Evolutionary conservation across 73 alveolate genomes (phyloP).

Genomic region (Vitrella brassicaformis): DNA sequence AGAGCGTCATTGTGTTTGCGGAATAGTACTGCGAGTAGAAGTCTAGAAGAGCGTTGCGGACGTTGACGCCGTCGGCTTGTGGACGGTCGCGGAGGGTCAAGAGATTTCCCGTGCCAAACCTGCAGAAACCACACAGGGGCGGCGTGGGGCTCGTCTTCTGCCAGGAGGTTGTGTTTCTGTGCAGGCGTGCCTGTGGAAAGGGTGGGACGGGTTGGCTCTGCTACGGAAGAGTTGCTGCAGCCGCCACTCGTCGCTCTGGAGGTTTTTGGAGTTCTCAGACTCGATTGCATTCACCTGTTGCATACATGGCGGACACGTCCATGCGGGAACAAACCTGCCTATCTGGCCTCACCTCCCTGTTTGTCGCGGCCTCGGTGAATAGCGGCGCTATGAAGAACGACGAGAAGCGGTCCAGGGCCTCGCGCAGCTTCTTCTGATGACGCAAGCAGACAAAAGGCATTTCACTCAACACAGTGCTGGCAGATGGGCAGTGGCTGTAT

Average conservation of each 20-base stretch:
- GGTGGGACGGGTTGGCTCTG: slow-evolving; percentile 38
- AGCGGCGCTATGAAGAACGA: slow-evolving; percentile 59
- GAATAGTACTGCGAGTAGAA: slow-evolving; percentile 56
- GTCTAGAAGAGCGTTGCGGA: slow-evolving; percentile 53
- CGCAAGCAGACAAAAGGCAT: too few relatives aligned
- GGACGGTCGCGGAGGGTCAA: slow-evolving; percentile 24
- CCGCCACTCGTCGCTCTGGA: slow-evolving; percentile 46
- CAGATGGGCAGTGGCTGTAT: too few relatives aligned
- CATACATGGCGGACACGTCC: background rate
- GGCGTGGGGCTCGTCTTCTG: too few relatives aligned
- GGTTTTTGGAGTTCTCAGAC: slow-evolving; percentile 51
- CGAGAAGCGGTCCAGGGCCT: slow-evolving; percentile 78
- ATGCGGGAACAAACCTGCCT: slow-evolving; percentile 5
- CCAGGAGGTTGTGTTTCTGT: slow-evolving; percentile 40
- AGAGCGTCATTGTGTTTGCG: slow-evolving; percentile 61
- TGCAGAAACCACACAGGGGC: slow-evolving; percentile 26
- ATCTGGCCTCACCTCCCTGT: slow-evolving; percentile 65
- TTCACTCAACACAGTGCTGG: too few relatives aligned
- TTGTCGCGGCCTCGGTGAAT: slow-evolving; percentile 52
- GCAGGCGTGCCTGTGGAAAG: slow-evolving; percentile 11
- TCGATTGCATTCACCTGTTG: slow-evolving; percentile 61
- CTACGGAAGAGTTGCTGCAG: slow-evolving; percentile 24
- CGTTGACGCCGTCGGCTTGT: slow-evolving; percentile 12
- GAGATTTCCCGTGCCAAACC: slow-evolving; percentile 57
- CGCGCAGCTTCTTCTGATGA: slow-evolving; percentile 47